These are phyloP conservation scores for Primulina tabacum DNA, from an alignment of 257 asterid species.

Conservation along the genomic window DNA sequence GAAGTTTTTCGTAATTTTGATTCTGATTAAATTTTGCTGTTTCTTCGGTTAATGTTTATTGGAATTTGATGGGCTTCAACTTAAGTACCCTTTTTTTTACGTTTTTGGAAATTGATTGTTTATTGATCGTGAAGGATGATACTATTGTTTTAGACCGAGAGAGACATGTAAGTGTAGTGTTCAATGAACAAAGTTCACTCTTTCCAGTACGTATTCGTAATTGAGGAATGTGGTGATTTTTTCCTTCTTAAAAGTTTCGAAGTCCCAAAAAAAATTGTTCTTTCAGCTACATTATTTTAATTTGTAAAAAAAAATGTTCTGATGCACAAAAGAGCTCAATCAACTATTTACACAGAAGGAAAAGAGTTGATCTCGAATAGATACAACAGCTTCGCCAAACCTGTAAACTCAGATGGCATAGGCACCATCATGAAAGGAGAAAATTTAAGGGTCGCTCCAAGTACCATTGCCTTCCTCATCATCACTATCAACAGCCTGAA, in stretches of 20 bases:
- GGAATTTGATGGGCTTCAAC: background rate
- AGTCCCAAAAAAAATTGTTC: background rate
- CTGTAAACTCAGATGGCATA: slow-evolving; percentile 10
- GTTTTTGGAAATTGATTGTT: background rate
- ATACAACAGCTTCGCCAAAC: slow-evolving; percentile 21
- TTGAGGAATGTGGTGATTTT: background rate
- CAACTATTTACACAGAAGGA: slow-evolving; percentile 23
- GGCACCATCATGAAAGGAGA: slow-evolving; percentile 7
- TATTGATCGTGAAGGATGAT: background rate
- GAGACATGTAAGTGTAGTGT: background rate
- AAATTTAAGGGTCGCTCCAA: slow-evolving; percentile 49
- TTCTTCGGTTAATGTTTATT: background rate
- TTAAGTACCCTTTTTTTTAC: background rate
- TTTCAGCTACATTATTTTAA: background rate
- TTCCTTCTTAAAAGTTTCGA: background rate
- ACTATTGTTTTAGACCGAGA: background rate
- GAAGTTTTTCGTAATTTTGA: background rate
- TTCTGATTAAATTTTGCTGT: background rate
- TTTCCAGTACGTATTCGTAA: background rate
- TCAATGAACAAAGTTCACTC: no score
- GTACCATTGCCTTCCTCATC: slow-evolving; percentile 48
- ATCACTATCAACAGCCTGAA: slow-evolving; percentile 90
- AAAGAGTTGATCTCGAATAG: slow-evolving; percentile 31
- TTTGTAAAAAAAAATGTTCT: background rate
- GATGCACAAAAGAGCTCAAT: slow-evolving; percentile 17